These are phyloP conservation scores for Boechera divaricarpa DNA, from an alignment of 345 rosid species.

Conservation along the genomic window DNA sequence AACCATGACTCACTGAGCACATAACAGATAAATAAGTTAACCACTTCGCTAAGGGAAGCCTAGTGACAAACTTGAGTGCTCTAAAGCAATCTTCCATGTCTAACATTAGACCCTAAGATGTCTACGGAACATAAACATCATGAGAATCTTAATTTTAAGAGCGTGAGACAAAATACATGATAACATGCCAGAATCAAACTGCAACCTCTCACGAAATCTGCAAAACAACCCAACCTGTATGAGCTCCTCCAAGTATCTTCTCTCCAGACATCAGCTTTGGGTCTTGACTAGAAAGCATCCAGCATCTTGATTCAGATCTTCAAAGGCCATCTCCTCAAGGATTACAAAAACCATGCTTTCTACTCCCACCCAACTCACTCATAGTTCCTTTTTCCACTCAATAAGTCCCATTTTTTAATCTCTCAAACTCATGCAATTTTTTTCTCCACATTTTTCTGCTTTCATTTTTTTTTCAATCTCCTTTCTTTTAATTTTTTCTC, in stretches of 20 bases:
- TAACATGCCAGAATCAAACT: not conserved
- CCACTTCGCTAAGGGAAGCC: not conserved
- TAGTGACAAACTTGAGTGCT: not conserved
- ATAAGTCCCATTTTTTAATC: not conserved
- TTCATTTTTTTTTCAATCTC: not conserved
- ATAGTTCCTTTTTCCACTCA: slow-evolving; percentile 2
- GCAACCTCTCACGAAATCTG: not conserved
- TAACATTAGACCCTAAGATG: slow-evolving; percentile 10
- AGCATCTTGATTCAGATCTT: not conserved
- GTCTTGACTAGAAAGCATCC: not conserved
- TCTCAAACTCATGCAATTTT: slow-evolving; percentile 16
- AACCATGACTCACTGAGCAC: not conserved
- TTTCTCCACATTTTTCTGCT: slow-evolving; percentile 4
- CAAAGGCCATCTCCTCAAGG: not conserved
- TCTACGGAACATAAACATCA: not conserved
- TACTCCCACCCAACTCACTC: slow-evolving; percentile 8
- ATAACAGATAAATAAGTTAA: slow-evolving; percentile 1
- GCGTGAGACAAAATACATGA: slow-evolving; percentile 2
- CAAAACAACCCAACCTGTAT: slow-evolving; percentile 32
- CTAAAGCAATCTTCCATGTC: slow-evolving; percentile 12
- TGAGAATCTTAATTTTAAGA: not conserved
- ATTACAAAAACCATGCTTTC: not conserved
- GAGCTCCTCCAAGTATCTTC: slow-evolving; percentile 18
- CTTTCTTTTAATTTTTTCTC: not conserved
- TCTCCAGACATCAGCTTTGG: not conserved